Conservation (phyloP, 2,329 filamentous ascomycete genomes). For the Cercospora sp. region DNA sequence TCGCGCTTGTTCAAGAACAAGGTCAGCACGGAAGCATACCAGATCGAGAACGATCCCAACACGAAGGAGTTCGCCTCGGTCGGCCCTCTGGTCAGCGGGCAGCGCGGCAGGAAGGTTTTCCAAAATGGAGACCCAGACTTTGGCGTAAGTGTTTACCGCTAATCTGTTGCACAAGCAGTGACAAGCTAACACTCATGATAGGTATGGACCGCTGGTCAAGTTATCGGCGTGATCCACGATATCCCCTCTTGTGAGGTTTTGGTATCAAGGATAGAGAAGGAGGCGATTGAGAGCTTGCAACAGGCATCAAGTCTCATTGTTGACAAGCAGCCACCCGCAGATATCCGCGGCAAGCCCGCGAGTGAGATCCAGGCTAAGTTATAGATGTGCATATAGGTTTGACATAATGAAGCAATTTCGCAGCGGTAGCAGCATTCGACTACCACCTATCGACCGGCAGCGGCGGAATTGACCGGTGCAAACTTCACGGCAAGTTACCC, state of each 20-base stretch:
- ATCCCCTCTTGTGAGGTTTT: conserved; percentile 52
- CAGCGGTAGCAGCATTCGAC: neutral
- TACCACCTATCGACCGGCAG: neutral
- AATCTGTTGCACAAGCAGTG: neutral
- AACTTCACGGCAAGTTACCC: neutral
- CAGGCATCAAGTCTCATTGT: conserved; percentile 43
- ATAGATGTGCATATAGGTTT: conserved; percentile 19
- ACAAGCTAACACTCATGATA: conserved; percentile 43
- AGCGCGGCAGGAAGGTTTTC: conserved; percentile 89
- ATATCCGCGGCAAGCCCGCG: conserved; percentile 35
- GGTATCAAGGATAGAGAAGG: conserved; percentile 48
- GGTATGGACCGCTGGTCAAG: conserved; percentile 97
- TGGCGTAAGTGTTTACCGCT: conserved; percentile 64
- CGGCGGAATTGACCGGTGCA: neutral
- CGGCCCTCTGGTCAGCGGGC: conserved; percentile 81
- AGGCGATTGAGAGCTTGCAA: conserved; percentile 46
- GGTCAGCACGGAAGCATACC: conserved; percentile 74
- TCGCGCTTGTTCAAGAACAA: conserved; percentile 86
- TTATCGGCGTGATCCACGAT: conserved; percentile 65
- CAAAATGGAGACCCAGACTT: conserved; percentile 86
- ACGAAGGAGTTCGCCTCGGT: conserved; percentile 89
- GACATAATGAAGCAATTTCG: neutral
- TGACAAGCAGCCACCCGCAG: conserved; percentile 39
- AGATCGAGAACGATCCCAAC: conserved; percentile 78
- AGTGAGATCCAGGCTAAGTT: conserved; percentile 29